A percentile compares a stretch with the other conserved stretches of the same genome.
Conservation (phyloP, 148 eudicot genomes). For the Camellia japonica region DNA sequence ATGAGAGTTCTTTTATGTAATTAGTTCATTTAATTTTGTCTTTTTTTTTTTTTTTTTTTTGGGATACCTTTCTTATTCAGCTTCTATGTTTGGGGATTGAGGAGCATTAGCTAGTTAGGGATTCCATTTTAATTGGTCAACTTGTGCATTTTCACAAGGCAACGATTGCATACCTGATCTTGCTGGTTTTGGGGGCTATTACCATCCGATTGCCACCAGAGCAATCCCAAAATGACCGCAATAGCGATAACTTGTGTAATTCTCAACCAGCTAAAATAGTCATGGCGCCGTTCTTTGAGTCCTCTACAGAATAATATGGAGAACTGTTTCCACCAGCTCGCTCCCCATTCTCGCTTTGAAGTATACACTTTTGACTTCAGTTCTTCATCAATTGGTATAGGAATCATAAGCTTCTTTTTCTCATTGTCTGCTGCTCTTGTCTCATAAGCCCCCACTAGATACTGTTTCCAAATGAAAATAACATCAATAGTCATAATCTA, state of each 20-base stretch:
- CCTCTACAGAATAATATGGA: constrained; percentile 78
- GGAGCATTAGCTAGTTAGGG: neutral
- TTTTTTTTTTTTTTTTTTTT: neutral
- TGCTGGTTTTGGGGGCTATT: constrained; percentile 50
- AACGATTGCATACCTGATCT: constrained; percentile 66
- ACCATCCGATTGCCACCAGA: constrained; percentile 92
- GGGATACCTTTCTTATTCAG: neutral
- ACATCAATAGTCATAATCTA: neutral
- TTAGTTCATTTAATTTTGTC: no score
- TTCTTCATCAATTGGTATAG: constrained; percentile 59
- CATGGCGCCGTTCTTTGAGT: constrained; percentile 83
- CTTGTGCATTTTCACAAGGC: neutral
- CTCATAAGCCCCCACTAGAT: constrained; percentile 84
- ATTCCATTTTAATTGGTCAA: neutral
- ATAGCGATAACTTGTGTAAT: constrained; percentile 81
- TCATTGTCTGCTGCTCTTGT: constrained; percentile 68
- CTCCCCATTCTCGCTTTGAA: constrained; percentile 76
- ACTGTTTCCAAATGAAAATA: constrained; percentile 35
- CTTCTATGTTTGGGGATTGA: neutral
- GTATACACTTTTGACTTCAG: constrained; percentile 33
- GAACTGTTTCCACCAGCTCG: constrained; percentile 90
- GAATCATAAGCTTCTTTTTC: constrained; percentile 63
- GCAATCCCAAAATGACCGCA: constrained; percentile 78
- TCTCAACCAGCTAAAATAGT: constrained; percentile 96
- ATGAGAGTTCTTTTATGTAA: neutral